Evolutionary conservation across 1,284 basidiomycete species (phyloP).

Genomic region (Porodaedalea pini): DNA sequence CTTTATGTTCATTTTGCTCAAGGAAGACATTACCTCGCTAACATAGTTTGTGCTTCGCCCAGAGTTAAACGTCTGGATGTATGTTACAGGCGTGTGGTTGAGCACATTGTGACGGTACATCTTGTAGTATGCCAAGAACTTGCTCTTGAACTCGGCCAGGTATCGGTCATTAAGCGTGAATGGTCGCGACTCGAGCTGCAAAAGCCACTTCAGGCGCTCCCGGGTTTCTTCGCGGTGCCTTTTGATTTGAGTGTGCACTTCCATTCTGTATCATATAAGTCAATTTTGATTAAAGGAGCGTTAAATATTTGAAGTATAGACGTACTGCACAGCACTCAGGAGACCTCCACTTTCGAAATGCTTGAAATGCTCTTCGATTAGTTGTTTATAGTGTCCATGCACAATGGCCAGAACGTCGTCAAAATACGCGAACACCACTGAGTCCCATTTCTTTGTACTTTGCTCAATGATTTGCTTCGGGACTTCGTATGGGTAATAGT

Average conservation of each 20-base stretch:
- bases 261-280: conserved; percentile 32
- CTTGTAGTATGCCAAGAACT: conserved; percentile 51
- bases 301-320: conserved; percentile 1
- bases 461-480: conserved; percentile 46
- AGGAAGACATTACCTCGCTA: conserved; percentile 36
- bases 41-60: background rate
- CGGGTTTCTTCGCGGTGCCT: conserved; percentile 38
- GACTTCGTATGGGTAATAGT: conserved; percentile 60
- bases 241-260: conserved; percentile 47
- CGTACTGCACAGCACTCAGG: conserved; percentile 52
- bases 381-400: conserved; percentile 35
- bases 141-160: conserved; percentile 51
- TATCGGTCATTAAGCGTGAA: conserved; percentile 60
- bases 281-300: conserved; percentile 5
- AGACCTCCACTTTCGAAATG: conserved; percentile 51
- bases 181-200: conserved; percentile 49
- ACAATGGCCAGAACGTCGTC: conserved; percentile 41
- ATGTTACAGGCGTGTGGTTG: conserved; percentile 21
- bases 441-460: conserved; percentile 47
- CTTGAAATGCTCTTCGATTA: conserved; percentile 48
- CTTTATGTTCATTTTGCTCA: conserved; percentile 44
- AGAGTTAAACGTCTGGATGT: conserved; percentile 27
- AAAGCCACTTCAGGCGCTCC: conserved; percentile 46
- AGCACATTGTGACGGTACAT: conserved; percentile 35
- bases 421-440: conserved; percentile 48